Percentiles rank a stretch among this genome's conserved stretches.
Conservation (phyloP, 306 rosid species). For the Lathyrus aphaca region DNA sequence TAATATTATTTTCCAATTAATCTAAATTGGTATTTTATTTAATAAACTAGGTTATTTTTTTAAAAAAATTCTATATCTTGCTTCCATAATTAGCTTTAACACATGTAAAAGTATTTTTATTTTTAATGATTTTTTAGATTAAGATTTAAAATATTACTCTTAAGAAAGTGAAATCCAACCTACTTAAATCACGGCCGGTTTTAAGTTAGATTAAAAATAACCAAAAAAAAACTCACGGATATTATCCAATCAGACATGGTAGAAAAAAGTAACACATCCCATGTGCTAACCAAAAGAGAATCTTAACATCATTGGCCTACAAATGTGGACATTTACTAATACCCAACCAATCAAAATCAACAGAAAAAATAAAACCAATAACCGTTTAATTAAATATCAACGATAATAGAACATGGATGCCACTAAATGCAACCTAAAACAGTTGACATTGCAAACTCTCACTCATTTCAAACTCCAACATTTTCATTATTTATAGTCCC, state of each 20-base stretch:
- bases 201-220: not conserved
- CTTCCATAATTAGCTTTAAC: too few species aligned
- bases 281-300: conserved; percentile 38
- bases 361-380: conserved; percentile 7
- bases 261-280: not conserved
- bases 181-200: conserved; percentile 20
- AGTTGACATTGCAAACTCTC: conserved; percentile 48
- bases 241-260: conserved; percentile 29
- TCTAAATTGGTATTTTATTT: too few species aligned
- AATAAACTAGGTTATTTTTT: too few species aligned
- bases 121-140: too few species aligned
- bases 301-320: conserved; percentile 37
- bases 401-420: conserved; percentile 87
- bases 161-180: conserved; percentile 4
- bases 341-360: conserved; percentile 27
- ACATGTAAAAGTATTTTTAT: too few species aligned
- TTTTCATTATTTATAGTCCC: conserved; percentile 30
- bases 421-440: conserved; percentile 52
- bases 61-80: too few species aligned
- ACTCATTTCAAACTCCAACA: not conserved
- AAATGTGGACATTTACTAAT: conserved; percentile 17
- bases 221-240: not conserved
- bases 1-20: too few species aligned
- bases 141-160: not conserved
- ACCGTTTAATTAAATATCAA: conserved; percentile 43